Evolutionary conservation across 306 rosid species (phyloP), one percentile per base, ranked within the genome.

Genomic region (Quercus ilex): DNA sequence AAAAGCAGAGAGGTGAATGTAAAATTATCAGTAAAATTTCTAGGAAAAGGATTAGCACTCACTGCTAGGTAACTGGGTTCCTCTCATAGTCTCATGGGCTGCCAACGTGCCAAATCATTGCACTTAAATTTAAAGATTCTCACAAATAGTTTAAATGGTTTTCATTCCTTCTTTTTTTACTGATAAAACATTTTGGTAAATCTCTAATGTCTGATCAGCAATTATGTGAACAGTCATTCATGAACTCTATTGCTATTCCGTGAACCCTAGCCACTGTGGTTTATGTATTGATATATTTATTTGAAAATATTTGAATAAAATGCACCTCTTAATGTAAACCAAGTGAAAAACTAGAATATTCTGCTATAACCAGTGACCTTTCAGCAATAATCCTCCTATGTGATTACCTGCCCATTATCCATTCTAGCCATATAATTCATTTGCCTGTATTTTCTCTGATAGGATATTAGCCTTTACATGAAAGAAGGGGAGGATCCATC

Each of bases 401-500:
- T 75, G 26, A 53, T 69, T 26, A 58, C 26, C 55, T 2, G 33
- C 43, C n/a, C 76, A 74, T 56, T 59, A 25, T 73, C 77, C 73
- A 10, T 78, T 38, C 19, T 55, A 30, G 74, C 83, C 15, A 30
- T 53, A 69, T 55, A 43, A 76, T 21, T 79, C 38, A 62, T 72
- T 78, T 74, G 57, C 62, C 25, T 74, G 30, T 38, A 55, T 72
- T 83, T 55, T 69, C 76, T 17, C 14, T 71, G 79, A 55, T 85
- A 95, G 99, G 92, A 90, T 84, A 83, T 95, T 51, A 52, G 83
- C 80, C 93, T 89, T 53, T 95, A 95, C 86, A 95, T 91, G 92
- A 93, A 87, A 89, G 89, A 79, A 84, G 99, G 94, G 72, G 99
- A 95, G 83, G 84, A 87, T 71, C 99, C 96, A 64, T 89, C 98